Conservation (phyloP, 1,284 basidiomycete species). For the Ganoderma multipileum region DNA sequence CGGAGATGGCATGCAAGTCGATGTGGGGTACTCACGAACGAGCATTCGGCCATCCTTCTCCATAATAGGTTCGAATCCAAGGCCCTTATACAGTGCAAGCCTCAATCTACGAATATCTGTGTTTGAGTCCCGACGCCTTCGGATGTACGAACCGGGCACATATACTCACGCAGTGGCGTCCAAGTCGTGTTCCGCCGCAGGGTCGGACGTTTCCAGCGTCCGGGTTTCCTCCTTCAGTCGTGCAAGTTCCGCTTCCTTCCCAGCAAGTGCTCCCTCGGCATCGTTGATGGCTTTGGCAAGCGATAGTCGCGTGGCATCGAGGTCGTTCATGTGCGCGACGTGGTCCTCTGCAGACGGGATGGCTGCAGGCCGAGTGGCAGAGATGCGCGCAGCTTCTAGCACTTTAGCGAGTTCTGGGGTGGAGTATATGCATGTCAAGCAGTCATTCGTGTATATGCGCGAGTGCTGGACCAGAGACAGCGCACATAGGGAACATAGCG, state of each 20-base stretch:
- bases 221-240: constrained; percentile 67
- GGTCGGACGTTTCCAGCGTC: constrained; percentile 69
- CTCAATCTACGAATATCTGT: constrained; percentile 54
- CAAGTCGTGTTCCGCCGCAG: constrained; percentile 72
- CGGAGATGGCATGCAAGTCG: background rate
- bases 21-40: constrained; percentile 58
- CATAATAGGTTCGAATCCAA: constrained; percentile 72
- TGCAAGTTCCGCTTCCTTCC: constrained; percentile 72
- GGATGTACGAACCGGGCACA: background rate
- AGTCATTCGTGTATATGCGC: background rate
- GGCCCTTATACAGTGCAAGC: constrained; percentile 67
- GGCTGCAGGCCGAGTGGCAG: constrained; percentile 70
- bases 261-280: constrained; percentile 65
- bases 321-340: constrained; percentile 62
- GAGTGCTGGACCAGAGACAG: background rate
- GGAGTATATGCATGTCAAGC: background rate
- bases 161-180: constrained; percentile 69
- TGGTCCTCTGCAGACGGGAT: constrained; percentile 74
- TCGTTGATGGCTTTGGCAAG: constrained; percentile 82
- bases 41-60: constrained; percentile 60
- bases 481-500: background rate
- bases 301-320: constrained; percentile 66
- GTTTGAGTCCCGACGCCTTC: background rate
- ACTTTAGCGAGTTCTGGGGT: constrained; percentile 65
- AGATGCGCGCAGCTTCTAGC: constrained; percentile 72